Percentiles rank a stretch among this genome's conserved stretches.
phyloP scores from a whole-genome alignment of 1,139 yeast species.

The Pichia sp. region DNA sequence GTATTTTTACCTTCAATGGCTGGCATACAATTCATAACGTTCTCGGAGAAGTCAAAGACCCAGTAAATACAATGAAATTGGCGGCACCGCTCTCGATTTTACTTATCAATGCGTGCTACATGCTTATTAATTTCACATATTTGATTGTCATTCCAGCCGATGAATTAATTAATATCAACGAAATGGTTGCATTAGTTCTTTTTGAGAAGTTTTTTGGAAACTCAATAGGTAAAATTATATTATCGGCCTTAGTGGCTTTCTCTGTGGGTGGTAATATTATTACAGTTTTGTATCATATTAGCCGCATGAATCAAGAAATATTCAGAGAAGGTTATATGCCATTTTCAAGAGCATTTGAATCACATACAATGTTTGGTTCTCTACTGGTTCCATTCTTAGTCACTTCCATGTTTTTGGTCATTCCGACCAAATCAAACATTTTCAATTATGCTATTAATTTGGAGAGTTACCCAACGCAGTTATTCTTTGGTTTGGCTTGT shows the following conservation, averaged over 20 bases:
- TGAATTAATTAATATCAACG: conserved; percentile 40
- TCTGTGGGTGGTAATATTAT: conserved; percentile 56
- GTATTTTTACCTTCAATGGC: conserved; percentile 48
- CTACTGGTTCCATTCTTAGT: conserved; percentile 25
- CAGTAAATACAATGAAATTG: conserved; percentile 41
- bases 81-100: conserved; percentile 49
- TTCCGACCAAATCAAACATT: conserved; percentile 28
- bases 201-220: conserved; percentile 49
- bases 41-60: conserved; percentile 50
- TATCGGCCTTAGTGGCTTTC: conserved; percentile 45
- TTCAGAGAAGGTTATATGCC: conserved; percentile 56
- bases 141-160: conserved; percentile 45
- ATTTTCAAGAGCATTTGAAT: conserved; percentile 41
- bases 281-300: conserved; percentile 50
- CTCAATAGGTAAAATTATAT: conserved; percentile 38
- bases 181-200: conserved; percentile 45
- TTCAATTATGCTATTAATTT: conserved; percentile 48
- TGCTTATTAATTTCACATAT: conserved; percentile 45
- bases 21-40: conserved; percentile 57
- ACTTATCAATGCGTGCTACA: conserved; percentile 38
- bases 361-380: conserved; percentile 48
- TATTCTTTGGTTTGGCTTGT: conserved; percentile 41
- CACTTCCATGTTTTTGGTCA: conserved; percentile 24
- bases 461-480: conserved; percentile 47
- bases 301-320: conserved; percentile 52